Evolutionary conservation across 1,284 basidiomycete species (phyloP), one percentile per base, ranked within the genome.

Genomic region (Jaminaea rosea): DNA sequence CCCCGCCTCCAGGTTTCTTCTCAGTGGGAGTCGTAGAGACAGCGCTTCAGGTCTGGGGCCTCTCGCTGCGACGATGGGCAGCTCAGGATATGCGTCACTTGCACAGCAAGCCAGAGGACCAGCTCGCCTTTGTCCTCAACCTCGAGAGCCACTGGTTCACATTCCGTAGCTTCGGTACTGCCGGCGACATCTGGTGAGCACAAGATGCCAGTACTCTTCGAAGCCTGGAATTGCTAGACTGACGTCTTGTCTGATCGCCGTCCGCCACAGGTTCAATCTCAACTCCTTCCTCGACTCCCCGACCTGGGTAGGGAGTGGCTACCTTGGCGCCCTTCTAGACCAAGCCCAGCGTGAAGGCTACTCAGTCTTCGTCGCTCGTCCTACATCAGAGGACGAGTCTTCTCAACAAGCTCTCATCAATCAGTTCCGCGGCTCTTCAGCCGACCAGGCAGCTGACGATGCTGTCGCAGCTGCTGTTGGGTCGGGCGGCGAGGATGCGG

Each of bases 61-160:
- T 64, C 48, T 23, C 24, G 10, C 42, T 63, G 23, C 44, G 42
- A 3, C 58, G 59, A 21, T 61, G 56, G 59, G 49, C 60, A 2
- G 61, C 60, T 15, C 52, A 54, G 2, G 51, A 36, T 19, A 67
- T 67, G 60, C n/a, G 57, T 19, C 13, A 45, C 1, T 52, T 50
- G 21, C 65, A 63, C 37, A 26, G 47, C 27, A 42, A 29, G 17
- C 70, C 70, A 0, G 69, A 73, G 49, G 49, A 54, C 15, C 64
- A 73, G 51, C 58, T 59, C 29, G 68, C 70, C 6, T 73, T 73
- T 39, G 52, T 73, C 2, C 62, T 73, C 46, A 72, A 73, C 47
- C 54, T 73, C 27, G 56, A 69, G 36, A 62, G 53, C 32, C 70
- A 73, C 47, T 73, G 70, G 70, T 60, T 73, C 54, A 60, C 65